Percentiles rank a stretch among this genome's conserved stretches.
These are phyloP conservation scores for Oryza glaberrima DNA, from an alignment of 176 grass and related monocot genomes.

Conservation along the genomic window DNA sequence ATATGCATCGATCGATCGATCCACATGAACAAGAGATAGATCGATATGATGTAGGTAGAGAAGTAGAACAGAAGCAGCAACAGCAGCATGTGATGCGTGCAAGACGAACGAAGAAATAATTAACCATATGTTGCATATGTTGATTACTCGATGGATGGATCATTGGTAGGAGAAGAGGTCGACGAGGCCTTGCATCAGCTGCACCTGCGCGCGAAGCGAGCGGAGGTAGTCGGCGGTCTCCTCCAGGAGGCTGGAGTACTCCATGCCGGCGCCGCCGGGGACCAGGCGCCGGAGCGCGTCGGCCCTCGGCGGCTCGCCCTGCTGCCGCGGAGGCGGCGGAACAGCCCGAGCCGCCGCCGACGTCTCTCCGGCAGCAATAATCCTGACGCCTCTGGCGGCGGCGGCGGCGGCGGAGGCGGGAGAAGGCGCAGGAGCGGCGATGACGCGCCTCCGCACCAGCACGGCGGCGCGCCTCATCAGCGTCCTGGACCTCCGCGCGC, in stretches of 20 bases:
- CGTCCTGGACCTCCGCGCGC: slow-evolving; percentile 26
- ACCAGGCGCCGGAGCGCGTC: slow-evolving; percentile 67
- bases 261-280: slow-evolving; percentile 74
- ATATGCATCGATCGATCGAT: not conserved
- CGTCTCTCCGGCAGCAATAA: not conserved
- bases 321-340: not conserved
- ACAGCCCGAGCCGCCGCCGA: not conserved
- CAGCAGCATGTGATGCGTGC: slow-evolving; percentile 30
- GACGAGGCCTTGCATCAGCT: slow-evolving; percentile 84
- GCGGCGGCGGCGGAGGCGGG: not conserved
- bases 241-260: slow-evolving; percentile 80
- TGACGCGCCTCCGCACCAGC: slow-evolving; percentile 39
- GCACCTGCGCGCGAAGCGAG: slow-evolving; percentile 73
- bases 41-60: slow-evolving; percentile 22
- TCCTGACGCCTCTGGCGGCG: not conserved
- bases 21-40: slow-evolving; percentile 36
- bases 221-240: slow-evolving; percentile 86
- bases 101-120: slow-evolving; percentile 46
- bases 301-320: slow-evolving; percentile 53
- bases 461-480: slow-evolving; percentile 31
- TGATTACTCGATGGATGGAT: slow-evolving; percentile 33
- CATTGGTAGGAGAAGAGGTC: slow-evolving; percentile 65
- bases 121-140: slow-evolving; percentile 44
- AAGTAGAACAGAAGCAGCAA: not conserved
- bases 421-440: not conserved